These are phyloP conservation scores for Elongisporangium prolatum DNA, from an alignment of 352 stramenopile species.

Conservation along the genomic window DNA sequence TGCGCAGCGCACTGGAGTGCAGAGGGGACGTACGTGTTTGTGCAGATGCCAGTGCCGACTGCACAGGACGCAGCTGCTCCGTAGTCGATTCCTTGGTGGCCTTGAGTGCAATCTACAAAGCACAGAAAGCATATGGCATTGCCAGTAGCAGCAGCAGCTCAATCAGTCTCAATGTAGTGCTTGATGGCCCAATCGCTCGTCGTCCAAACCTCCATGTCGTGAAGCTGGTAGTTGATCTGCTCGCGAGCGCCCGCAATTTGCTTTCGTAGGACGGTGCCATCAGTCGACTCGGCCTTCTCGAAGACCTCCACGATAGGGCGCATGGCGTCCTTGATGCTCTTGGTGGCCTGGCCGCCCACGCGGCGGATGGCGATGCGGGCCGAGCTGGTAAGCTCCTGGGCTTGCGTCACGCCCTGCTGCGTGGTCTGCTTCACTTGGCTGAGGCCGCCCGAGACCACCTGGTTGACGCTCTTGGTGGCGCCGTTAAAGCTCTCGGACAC, in stretches of 20 bases:
- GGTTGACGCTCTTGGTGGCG: slow-evolving; percentile 41
- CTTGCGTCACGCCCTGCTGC: slow-evolving; percentile 35
- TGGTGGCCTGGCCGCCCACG: slow-evolving; percentile 30
- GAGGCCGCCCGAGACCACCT: slow-evolving; percentile 26
- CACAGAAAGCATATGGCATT: background rate
- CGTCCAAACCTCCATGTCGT: slow-evolving; percentile 35
- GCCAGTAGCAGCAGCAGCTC: background rate
- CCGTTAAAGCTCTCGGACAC: slow-evolving; percentile 48
- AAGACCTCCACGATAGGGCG: slow-evolving; percentile 58
- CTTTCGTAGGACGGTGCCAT: slow-evolving; percentile 66
- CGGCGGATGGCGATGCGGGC: slow-evolving; percentile 42
- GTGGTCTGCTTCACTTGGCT: slow-evolving; percentile 41
- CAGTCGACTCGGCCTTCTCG: slow-evolving; percentile 48
- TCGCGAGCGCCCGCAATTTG: slow-evolving; percentile 40
- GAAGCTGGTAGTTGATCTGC: slow-evolving; percentile 56
- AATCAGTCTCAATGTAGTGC: background rate
- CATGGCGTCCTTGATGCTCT: slow-evolving; percentile 30
- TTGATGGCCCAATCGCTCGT: background rate
- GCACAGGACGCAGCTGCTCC: slow-evolving; percentile 60
- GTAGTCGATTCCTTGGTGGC: slow-evolving; percentile 49
- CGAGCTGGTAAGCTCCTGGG: slow-evolving; percentile 57
- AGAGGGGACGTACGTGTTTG: slow-evolving; percentile 43
- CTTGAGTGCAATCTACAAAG: slow-evolving; percentile 32
- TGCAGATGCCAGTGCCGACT: slow-evolving; percentile 28
- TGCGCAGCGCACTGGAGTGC: background rate